Evolutionary conservation across 1,284 basidiomycete species (phyloP), one percentile per base, ranked within the genome.

Genomic region (Ustilago cynodontis): DNA sequence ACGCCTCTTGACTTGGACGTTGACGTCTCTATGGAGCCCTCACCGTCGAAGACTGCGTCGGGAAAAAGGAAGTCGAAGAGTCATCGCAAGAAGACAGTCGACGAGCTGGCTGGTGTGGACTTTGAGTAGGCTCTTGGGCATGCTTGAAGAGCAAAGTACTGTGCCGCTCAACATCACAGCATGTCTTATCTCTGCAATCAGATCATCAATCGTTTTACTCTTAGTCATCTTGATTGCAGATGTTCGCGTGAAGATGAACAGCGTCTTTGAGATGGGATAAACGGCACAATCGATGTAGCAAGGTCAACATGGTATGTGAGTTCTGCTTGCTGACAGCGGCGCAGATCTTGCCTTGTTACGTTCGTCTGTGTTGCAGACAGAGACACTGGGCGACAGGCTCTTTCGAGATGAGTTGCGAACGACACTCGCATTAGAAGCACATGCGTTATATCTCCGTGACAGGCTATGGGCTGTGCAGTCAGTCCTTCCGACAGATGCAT

Each of bases 71-170:
- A 77, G 65, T 65, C 74, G 11, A 71, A 77, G 74, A 71, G 69
- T n/a, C 69, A 78, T 41, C 67, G 68, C 43, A 78, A 78, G 58
- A 78, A 78, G 76, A 74, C 71, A 26, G 65, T 78, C 16, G 76
- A 78, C 20, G 76, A 78, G 65, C 49, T 78, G 18, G 67, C 76
- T 2, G 76, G 76, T 13, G 49, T 77, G 14, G 64, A 71, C 20
- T 20, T 75, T 14, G 52, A 56, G 2, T 73, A 50, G 57, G 22
- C 10, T 20, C 33, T 6, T 18, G 24, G 43, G 57, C 22, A 43
- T 20, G 41, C 41, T n/a, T 20, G n/a, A n/a, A n/a, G n/a, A n/a
- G n/a, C 10, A 43, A 43, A 43, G 18, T 9, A 43, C 6, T 7
- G 41, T 20, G 16, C 20, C n/a, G 20, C 41, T 43, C 41, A 16